phyloP scores from a whole-genome alignment of 176 grass and related monocot genomes.

The Eremochloa ophiuroides region DNA sequence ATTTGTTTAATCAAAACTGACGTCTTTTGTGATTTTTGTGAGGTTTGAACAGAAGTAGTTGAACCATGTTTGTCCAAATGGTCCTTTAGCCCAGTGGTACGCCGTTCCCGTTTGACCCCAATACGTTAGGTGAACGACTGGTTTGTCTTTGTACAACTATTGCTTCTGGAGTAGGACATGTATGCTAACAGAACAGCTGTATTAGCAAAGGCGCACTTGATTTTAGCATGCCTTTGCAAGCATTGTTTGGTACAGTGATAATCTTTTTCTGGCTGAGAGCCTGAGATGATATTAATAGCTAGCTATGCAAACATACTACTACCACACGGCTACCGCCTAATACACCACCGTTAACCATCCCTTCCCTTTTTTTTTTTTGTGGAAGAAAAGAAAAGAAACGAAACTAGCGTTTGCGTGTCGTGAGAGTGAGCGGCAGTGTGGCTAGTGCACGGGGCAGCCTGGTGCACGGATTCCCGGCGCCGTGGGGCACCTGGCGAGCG shows the following conservation, averaged over 20 bases:
- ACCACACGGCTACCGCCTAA: background rate
- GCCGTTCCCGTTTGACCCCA: background rate
- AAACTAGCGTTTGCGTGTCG: background rate
- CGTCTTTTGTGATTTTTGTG: background rate
- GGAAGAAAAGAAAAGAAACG: no score
- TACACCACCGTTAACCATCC: background rate
- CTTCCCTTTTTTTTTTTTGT: no score
- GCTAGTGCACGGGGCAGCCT: constrained; percentile 25
- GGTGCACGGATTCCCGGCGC: constrained; percentile 27
- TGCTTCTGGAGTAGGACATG: background rate
- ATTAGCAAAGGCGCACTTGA: background rate
- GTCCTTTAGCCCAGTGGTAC: no score
- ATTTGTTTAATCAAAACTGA: no score
- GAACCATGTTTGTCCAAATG: background rate
- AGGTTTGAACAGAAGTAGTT: background rate
- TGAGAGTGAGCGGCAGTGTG: background rate
- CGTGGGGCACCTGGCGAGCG: constrained; percentile 44
- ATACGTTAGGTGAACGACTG: no score
- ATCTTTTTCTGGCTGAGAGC: background rate
- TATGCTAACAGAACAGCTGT: background rate
- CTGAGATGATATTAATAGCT: background rate
- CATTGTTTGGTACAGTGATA: background rate
- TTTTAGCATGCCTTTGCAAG: background rate
- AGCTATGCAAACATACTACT: background rate
- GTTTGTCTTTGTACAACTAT: background rate